A percentile compares a stretch with the other conserved stretches of the same genome.
Conservation (phyloP, 2,329 filamentous ascomycete species). For the Elsinoe batatas region DNA sequence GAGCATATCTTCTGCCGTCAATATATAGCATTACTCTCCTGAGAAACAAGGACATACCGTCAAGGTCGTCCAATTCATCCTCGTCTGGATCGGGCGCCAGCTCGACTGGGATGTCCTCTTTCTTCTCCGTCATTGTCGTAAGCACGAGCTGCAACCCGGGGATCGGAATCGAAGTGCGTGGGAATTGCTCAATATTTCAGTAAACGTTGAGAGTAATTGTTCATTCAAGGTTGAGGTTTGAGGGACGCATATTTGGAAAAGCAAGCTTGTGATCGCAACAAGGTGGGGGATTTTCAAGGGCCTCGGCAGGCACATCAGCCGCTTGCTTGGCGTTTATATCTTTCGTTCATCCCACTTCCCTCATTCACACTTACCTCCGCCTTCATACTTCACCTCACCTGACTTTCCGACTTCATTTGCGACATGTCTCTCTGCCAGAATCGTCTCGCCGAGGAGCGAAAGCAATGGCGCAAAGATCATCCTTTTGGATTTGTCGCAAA, state of each 20-base stretch:
- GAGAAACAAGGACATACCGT: constrained; percentile 48
- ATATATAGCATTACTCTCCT: neutral
- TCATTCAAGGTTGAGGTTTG: neutral
- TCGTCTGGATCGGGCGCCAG: constrained; percentile 72
- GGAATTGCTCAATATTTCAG: too few species aligned
- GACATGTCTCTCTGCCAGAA: constrained; percentile 81
- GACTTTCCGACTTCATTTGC: neutral
- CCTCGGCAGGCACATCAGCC: neutral
- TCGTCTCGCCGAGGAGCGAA: constrained; percentile 79
- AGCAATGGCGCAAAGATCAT: constrained; percentile 94
- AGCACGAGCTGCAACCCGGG: neutral
- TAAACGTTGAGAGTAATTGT: too few species aligned
- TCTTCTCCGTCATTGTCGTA: constrained; percentile 22
- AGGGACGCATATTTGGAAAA: neutral
- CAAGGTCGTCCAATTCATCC: constrained; percentile 83
- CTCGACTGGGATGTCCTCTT: constrained; percentile 19
- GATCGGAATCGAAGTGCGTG: neutral
- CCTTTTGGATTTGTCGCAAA: constrained; percentile 96
- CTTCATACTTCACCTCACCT: neutral
- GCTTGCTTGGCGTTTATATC: neutral
- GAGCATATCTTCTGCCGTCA: constrained; percentile 61
- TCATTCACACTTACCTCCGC: neutral
- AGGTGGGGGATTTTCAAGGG: neutral
- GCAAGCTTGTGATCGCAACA: neutral
- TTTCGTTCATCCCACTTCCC: neutral